These are phyloP conservation scores for Magnaporthales sp. DNA, from an alignment of 2,329 filamentous ascomycete genomes.

Conservation along the genomic window DNA sequence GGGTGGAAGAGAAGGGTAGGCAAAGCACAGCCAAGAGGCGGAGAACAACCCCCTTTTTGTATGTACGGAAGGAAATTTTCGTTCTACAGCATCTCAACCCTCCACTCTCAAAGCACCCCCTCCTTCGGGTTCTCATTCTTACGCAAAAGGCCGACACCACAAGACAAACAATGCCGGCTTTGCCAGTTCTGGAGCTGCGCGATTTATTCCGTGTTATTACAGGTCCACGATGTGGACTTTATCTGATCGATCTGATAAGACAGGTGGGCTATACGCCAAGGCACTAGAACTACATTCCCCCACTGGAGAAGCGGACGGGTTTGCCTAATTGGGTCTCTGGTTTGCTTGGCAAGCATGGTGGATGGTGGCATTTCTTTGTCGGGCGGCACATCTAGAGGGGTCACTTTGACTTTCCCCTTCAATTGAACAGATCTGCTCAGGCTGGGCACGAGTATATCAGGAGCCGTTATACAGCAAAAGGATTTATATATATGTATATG, in stretches of 20 bases:
- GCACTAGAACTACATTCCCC: neutral
- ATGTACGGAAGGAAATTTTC: neutral
- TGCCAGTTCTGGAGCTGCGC: neutral
- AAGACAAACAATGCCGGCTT: neutral
- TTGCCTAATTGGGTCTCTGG: neutral
- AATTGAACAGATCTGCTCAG: too few species aligned
- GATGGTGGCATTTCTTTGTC: neutral
- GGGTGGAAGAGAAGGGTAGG: neutral
- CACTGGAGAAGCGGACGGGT: neutral
- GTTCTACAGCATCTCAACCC: neutral
- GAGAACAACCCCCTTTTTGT: neutral
- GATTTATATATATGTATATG: too few species aligned
- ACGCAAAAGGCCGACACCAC: neutral
- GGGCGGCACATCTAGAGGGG: neutral
- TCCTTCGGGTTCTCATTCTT: neutral
- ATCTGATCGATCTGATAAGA: conserved; percentile 2
- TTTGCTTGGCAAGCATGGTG: neutral
- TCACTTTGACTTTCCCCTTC: too few species aligned
- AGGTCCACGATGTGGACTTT: neutral
- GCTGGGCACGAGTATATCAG: too few species aligned
- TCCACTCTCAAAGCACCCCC: neutral
- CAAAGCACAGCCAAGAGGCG: neutral
- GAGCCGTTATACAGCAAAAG: too few species aligned
- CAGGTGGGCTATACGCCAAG: neutral
- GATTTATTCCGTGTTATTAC: neutral